Evolutionary conservation across 2,329 filamentous ascomycete species (phyloP).

Genomic region (Microdochium paspali): DNA sequence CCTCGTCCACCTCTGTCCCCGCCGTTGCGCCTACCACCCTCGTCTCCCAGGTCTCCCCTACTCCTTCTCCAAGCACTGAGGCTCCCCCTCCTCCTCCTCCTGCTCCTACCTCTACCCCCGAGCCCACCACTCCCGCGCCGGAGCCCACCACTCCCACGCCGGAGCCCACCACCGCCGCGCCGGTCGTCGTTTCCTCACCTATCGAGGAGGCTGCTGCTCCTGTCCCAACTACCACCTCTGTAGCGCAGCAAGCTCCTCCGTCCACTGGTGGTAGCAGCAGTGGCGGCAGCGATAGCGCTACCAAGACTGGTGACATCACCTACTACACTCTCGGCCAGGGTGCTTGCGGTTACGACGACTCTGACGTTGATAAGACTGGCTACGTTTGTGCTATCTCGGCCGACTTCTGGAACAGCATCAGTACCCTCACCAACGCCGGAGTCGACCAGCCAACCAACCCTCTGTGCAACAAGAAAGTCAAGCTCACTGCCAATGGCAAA

Average conservation of each 20-base stretch:
- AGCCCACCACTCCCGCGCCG: constrained; percentile 9
- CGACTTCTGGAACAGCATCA: constrained; percentile 45
- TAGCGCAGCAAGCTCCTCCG: constrained; percentile 5
- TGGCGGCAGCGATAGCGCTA: constrained; percentile 16
- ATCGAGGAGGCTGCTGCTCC: neutral
- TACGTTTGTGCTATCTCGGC: constrained; percentile 64
- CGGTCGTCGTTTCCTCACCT: constrained; percentile 4
- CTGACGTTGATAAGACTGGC: too few relatives aligned
- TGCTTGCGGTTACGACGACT: constrained; percentile 56
- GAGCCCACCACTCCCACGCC: constrained; percentile 7
- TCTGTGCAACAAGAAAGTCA: constrained; percentile 61
- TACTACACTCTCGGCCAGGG: constrained; percentile 64
- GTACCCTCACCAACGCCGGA: constrained; percentile 44
- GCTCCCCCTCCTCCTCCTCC: constrained; percentile 2
- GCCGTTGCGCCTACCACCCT: constrained; percentile 7
- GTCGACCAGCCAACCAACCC: constrained; percentile 38
- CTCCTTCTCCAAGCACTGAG: neutral
- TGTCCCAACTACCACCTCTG: too few relatives aligned
- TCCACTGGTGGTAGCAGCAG: constrained; percentile 9
- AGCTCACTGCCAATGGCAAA: constrained; percentile 51
- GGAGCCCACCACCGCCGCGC: constrained; percentile 3
- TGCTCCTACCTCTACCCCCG: constrained; percentile 2
- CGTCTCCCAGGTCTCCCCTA: constrained; percentile 1
- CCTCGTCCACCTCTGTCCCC: neutral
- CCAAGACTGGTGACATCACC: constrained; percentile 55